phyloP scores from a whole-genome alignment of 768 basidiomycete species.

The Boletus tomentosulus region DNA sequence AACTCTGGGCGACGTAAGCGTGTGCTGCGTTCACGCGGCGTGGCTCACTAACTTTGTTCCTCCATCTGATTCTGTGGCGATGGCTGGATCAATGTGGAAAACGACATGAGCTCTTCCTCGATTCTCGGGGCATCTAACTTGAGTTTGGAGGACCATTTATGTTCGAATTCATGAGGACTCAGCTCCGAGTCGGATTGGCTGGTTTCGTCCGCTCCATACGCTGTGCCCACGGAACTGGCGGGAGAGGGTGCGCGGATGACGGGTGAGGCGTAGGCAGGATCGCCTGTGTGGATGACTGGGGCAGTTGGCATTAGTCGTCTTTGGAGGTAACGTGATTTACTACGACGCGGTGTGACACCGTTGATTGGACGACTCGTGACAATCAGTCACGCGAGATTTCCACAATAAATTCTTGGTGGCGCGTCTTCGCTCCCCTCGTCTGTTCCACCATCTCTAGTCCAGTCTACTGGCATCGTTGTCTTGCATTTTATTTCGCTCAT shows the following conservation, averaged over 20 bases:
- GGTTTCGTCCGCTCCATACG: slow-evolving; percentile 47
- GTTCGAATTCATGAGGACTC: slow-evolving; percentile 34
- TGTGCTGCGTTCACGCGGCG: not conserved
- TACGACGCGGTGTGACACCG: slow-evolving; percentile 32
- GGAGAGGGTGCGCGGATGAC: slow-evolving; percentile 45
- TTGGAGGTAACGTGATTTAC: slow-evolving; percentile 1
- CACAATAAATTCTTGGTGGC: slow-evolving; percentile 29
- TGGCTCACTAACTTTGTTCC: slow-evolving; percentile 36
- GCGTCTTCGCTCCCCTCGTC: slow-evolving; percentile 22
- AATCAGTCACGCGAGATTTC: slow-evolving; percentile 22
- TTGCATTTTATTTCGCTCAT: slow-evolving; percentile 25
- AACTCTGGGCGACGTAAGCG: slow-evolving; percentile 27
- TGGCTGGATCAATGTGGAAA: slow-evolving; percentile 32
- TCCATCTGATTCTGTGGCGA: slow-evolving; percentile 31
- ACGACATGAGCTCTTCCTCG: slow-evolving; percentile 35
- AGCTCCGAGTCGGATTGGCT: slow-evolving; percentile 37
- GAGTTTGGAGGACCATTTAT: slow-evolving; percentile 33
- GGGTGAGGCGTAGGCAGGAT: slow-evolving; percentile 42
- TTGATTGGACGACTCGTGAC: slow-evolving; percentile 31
- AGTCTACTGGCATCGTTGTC: not conserved
- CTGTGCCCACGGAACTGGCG: slow-evolving; percentile 43
- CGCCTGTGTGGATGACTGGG: slow-evolving; percentile 30
- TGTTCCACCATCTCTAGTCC: slow-evolving; percentile 21
- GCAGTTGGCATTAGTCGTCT: not conserved
- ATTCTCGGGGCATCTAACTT: slow-evolving; percentile 34